Base-by-base conservation (phyloP, 306 rosid genomes). In the Sphenostylis stenocarpa region DNA sequence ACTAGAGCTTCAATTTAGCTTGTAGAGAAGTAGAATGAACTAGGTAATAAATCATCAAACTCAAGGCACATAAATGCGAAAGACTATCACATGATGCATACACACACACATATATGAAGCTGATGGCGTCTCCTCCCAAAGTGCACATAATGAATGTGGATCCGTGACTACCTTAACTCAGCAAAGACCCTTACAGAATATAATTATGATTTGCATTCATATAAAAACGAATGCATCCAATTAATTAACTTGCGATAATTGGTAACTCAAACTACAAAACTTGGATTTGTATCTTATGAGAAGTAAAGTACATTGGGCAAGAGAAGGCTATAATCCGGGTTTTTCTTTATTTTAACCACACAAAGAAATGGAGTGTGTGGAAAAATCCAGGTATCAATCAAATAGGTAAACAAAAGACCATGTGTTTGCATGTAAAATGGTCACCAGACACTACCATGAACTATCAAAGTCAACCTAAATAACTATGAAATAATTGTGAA, bases 61-160 rank as follows among this genome's bases (percentile, higher is more conserved):
- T 69, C 66, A 5, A 44, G 43, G 61, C 62, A 77, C 31, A 43
- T 33, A 34, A 48, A 80, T 26, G 44, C 28, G 79, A 63, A 75
- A 52, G 62, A 75, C 56, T 19, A 72, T 76, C 84, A 28, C 68
- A 64, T 48, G 73, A 75, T 53, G 43, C 39, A 44, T 39, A 13
- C 53, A 29, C 62, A 10, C 31, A 26, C 28, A 26, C 20, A 3
- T 26, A 60, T 38, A 72, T 48, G 38, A 20, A 17, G 29, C 73
- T 19, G 48, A 62, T 79, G n/a, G 55, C 39, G 20, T 67, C 74
- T n/a, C 44, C 41, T 79, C 81, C 84, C 70, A 68, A 74, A 45
- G 38, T 53, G 72, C 45, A 58, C 13, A 45, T 45, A 47, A 70
- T 47, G 75, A 47, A 76, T 20, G 65, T 47, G 71, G 47, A 76